These are phyloP conservation scores for Avena atlantica DNA, from an alignment of 176 grass and related monocot species.

Conservation along the genomic window DNA sequence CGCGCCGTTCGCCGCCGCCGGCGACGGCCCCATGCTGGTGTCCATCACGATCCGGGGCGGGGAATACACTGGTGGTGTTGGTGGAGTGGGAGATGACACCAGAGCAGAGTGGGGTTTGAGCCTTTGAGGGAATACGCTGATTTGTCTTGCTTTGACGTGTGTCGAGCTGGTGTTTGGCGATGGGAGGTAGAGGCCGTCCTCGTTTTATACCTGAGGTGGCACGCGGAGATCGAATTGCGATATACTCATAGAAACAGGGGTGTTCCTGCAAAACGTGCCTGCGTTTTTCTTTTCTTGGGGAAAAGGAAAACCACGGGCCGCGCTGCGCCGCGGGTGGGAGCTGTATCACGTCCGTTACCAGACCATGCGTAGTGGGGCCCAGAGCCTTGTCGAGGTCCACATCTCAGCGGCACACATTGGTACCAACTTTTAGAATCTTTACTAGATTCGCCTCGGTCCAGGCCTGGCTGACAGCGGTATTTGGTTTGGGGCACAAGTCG, in stretches of 20 bases:
- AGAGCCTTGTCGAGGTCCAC: background rate
- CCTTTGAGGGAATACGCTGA: conserved; percentile 8
- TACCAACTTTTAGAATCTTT: background rate
- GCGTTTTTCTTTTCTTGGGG: background rate
- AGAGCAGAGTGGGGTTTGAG: background rate
- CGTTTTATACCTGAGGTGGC: conserved; percentile 45
- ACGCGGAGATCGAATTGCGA: background rate
- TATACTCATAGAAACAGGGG: background rate
- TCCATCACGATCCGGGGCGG: conserved; percentile 51
- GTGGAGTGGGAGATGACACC: background rate
- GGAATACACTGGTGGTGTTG: background rate
- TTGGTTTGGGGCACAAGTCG: conserved; percentile 46
- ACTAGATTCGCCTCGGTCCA: background rate
- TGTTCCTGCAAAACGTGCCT: background rate
- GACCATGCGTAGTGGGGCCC: background rate
- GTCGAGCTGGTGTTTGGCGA: background rate
- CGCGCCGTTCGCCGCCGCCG: conserved; percentile 27
- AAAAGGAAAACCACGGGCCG: conserved; percentile 44
- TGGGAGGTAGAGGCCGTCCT: background rate
- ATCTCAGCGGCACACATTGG: background rate
- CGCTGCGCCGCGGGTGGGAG: background rate
- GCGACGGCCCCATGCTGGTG: conserved; percentile 33
- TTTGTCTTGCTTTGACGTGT: conserved; percentile 44
- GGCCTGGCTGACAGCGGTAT: background rate
- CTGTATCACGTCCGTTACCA: background rate